A percentile compares a stretch with the other conserved stretches of the same genome.
Conservation (phyloP, 2,329 filamentous ascomycete species). For the Cryphonectria naterciae region DNA sequence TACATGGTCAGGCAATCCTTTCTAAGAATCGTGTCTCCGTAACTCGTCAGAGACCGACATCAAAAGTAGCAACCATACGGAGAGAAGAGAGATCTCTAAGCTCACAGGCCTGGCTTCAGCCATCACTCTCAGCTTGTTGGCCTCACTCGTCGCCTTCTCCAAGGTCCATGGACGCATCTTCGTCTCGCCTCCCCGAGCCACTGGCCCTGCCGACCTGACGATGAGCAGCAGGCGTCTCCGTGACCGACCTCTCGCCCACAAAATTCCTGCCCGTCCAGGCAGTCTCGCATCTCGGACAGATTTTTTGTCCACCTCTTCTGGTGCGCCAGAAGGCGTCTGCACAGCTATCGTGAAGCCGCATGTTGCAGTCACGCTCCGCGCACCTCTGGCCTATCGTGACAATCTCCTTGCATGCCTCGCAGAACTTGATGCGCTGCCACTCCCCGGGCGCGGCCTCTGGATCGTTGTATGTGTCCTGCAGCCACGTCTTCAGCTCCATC, state of each 20-base stretch:
- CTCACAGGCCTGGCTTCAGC: neutral
- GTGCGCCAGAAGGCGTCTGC: constrained; percentile 73
- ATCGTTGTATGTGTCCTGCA: constrained; percentile 90
- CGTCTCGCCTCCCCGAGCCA: constrained; percentile 39
- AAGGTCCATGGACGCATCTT: constrained; percentile 41
- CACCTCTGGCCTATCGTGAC: constrained; percentile 85
- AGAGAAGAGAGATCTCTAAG: neutral
- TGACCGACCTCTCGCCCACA: constrained; percentile 62
- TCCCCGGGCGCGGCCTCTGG: constrained; percentile 60
- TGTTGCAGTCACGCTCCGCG: constrained; percentile 65
- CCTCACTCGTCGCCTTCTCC: constrained; percentile 37
- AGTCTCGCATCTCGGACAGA: constrained; percentile 65
- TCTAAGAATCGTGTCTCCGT: neutral
- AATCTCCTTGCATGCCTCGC: constrained; percentile 86
- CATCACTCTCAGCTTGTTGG: constrained; percentile 31
- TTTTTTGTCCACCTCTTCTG: constrained; percentile 52
- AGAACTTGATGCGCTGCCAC: constrained; percentile 80
- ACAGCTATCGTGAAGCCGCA: constrained; percentile 79
- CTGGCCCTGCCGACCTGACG: constrained; percentile 44
- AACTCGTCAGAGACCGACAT: neutral
- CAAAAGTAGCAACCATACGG: neutral
- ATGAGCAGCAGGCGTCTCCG: constrained; percentile 55
- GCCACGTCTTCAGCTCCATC: constrained; percentile 83
- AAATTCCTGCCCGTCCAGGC: constrained; percentile 55
- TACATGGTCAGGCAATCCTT: neutral